Evolutionary conservation across 2,329 filamentous ascomycete species (phyloP), one percentile per base, ranked within the genome.

Genomic region (Dryadomyces quercivorus): DNA sequence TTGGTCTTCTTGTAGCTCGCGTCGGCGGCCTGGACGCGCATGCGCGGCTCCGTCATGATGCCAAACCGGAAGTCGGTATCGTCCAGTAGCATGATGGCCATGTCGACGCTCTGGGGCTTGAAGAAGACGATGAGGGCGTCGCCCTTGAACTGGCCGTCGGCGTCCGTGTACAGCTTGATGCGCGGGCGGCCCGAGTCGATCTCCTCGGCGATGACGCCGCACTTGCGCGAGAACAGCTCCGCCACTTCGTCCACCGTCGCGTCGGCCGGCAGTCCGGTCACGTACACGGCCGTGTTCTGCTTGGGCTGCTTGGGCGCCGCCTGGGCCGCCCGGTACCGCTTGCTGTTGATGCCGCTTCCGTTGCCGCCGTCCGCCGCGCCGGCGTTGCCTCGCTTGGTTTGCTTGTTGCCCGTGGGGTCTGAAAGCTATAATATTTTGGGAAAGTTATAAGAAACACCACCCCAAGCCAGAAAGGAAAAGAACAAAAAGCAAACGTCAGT

Each of bases 81-180:
- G 67, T 94, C 88, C 13, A 89, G 76, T 63, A 93, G 76, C 72
- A 84, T 82, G 60, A 92, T 86, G 47, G 88, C 88, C 72, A 90
- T 85, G 45, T 86, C 75, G 56, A 98, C 92, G n/a, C 88, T 94
- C 65, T 95, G 90, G 0, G 90, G 86, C 62, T 93, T 88, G 77
- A 95, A 96, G 71, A 94, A 98, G 40, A 97, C 88, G 54, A 98
- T 75, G 36, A 98, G 76, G 2, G 88, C 91, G 65, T 97, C 91
- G 57, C 93, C 93, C 66, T 96, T 97, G 76, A 95, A 95, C 16
- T 82, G 80, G 20, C 90, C 93, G 1, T 84, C 71, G 1, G 86
- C 81, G 65, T 96, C 84, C 20, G 76, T 81, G 70, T 98, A 98
- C 68, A 98, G 81, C 72, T 95, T 97, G 70, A 98, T 92, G 42